Conservation (phyloP, 768 basidiomycete genomes). For the Pleurotus pulmonarius region DNA sequence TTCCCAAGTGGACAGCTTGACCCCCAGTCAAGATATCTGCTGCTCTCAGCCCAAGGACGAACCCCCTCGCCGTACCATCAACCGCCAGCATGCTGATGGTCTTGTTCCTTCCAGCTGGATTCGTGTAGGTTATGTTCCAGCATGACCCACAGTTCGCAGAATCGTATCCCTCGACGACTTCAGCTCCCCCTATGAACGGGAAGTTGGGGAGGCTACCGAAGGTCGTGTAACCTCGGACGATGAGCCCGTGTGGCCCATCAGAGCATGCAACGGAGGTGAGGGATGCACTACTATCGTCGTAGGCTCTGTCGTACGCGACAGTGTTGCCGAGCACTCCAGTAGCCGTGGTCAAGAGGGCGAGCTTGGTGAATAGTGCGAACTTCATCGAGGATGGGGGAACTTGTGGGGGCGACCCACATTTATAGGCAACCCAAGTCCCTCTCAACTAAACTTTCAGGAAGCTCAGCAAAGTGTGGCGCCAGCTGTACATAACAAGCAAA, state of each 20-base stretch:
- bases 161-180: slow-evolving; percentile 33
- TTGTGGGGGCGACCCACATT: background rate
- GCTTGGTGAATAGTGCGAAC: background rate
- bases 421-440: background rate
- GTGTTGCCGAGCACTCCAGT: slow-evolving; percentile 5
- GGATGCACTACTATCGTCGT: slow-evolving; percentile 31
- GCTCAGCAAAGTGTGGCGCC: background rate
- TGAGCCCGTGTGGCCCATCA: slow-evolving; percentile 40
- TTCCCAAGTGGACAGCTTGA: slow-evolving; percentile 22
- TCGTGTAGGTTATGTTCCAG: slow-evolving; percentile 39
- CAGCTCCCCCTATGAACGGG: slow-evolving; percentile 41
- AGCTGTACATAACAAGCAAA: too few species aligned
- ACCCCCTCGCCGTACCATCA: slow-evolving; percentile 22
- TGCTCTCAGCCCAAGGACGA: slow-evolving; percentile 13
- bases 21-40: slow-evolving; percentile 30
- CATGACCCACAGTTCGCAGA: slow-evolving; percentile 42
- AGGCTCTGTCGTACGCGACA: slow-evolving; percentile 34
- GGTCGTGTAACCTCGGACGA: slow-evolving; percentile 31
- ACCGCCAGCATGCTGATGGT: slow-evolving; percentile 36
- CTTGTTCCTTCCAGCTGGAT: slow-evolving; percentile 12
- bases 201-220: slow-evolving; percentile 39
- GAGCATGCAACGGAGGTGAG: slow-evolving; percentile 44
- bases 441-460: background rate
- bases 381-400: background rate
- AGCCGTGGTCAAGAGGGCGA: background rate